Percentiles rank a stretch among this genome's conserved stretches.
phyloP scores from a whole-genome alignment of 371 early-diverging fungal species.

The Batkoa obscura region DNA sequence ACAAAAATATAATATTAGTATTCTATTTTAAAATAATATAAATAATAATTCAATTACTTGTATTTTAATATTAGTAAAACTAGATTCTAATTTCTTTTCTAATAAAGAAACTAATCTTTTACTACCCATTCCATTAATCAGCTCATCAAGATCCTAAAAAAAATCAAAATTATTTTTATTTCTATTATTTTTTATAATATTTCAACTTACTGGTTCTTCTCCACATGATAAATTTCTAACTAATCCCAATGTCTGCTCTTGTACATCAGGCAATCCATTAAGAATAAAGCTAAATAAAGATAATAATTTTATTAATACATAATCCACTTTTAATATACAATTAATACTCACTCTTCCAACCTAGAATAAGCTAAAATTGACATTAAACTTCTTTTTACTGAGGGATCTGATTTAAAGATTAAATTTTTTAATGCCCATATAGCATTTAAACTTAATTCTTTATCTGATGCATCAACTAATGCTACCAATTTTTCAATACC shows the following conservation, averaged over 20 bases:
- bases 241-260: conserved; percentile 65
- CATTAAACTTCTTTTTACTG: conserved; percentile 50
- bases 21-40: conserved; percentile 15
- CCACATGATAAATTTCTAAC: conserved; percentile 66
- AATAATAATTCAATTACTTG: conserved; percentile 16
- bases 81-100: conserved; percentile 33
- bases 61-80: no score
- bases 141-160: conserved; percentile 36
- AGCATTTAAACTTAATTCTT: conserved; percentile 43
- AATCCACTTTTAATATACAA: no score
- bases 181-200: no score
- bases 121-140: conserved; percentile 49
- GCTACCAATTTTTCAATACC: conserved; percentile 51
- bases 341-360: conserved; percentile 22
- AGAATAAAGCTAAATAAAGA: no score
- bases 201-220: no score
- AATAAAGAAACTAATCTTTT: conserved; percentile 34
- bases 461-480: conserved; percentile 26
- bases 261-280: conserved; percentile 30
- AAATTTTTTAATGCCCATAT: conserved; percentile 76
- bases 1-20: not conserved
- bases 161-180: no score
- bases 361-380: conserved; percentile 35
- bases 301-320: no score
- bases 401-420: conserved; percentile 44